These are phyloP conservation scores for Corylus heterophylla DNA, from an alignment of 306 rosid genomes.

Conservation along the genomic window DNA sequence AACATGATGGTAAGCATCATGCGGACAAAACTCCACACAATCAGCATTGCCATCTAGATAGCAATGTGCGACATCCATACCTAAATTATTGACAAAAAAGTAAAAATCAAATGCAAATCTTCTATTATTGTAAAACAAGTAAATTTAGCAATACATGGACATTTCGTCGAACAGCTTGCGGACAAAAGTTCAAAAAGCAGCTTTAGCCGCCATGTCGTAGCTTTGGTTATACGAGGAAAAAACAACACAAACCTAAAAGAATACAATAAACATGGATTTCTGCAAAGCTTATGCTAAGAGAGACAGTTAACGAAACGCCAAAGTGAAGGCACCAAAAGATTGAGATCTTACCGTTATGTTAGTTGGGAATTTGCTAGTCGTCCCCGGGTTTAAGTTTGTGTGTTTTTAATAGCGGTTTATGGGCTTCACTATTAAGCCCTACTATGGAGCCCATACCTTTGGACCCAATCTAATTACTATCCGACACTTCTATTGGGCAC, in stretches of 20 bases:
- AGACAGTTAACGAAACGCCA: not conserved
- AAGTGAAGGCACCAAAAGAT: not conserved
- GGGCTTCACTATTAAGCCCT: not conserved
- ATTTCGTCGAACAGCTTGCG: constrained; percentile 35
- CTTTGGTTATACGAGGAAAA: no score
- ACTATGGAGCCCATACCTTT: not conserved
- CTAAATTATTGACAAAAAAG: constrained; percentile 9
- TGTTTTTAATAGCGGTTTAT: not conserved
- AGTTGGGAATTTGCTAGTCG: not conserved
- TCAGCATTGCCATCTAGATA: constrained; percentile 84
- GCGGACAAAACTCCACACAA: constrained; percentile 86
- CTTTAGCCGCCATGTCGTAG: not conserved
- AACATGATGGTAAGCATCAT: constrained; percentile 47
- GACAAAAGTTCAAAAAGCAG: not conserved
- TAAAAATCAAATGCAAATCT: not conserved
- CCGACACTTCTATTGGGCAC: not conserved
- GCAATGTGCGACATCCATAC: constrained; percentile 79
- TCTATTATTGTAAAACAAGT: not conserved
- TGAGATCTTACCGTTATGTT: constrained; percentile 10
- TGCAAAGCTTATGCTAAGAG: not conserved
- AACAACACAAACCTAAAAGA: not conserved
- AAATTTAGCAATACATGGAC: constrained; percentile 1
- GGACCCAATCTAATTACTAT: not conserved
- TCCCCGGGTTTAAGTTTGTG: not conserved
- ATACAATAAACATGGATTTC: not conserved